Evolutionary conservation across 2,329 filamentous ascomycete genomes (phyloP).

Genomic region (Hymenoscyphus linearis): DNA sequence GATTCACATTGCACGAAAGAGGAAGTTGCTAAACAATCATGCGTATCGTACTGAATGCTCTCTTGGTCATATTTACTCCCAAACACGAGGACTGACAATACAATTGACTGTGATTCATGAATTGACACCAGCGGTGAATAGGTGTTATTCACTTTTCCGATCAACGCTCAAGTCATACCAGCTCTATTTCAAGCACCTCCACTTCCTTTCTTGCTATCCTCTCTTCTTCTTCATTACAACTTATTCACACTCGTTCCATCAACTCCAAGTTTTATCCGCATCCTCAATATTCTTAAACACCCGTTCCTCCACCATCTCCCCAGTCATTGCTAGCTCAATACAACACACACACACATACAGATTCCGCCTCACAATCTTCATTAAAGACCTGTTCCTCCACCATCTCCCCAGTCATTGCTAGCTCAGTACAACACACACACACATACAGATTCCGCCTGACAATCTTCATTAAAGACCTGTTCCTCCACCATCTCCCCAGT

Average conservation of each 20-base stretch:
- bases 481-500: background rate
- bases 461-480: background rate
- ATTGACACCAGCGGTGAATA: background rate
- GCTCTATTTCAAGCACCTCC: background rate
- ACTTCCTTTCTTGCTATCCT: background rate
- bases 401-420: background rate
- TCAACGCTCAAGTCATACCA: background rate
- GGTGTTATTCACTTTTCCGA: background rate
- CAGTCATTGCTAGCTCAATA: background rate
- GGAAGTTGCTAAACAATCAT: slow-evolving; percentile 12
- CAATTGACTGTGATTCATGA: background rate
- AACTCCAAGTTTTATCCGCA: background rate
- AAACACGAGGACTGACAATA: background rate
- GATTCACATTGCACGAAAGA: background rate
- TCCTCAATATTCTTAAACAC: background rate
- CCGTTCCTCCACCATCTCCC: background rate
- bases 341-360: background rate
- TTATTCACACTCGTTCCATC: background rate
- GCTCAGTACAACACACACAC: background rate
- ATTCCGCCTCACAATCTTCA: too few relatives aligned
- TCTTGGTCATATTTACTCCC: background rate
- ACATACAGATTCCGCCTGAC: too few relatives aligned
- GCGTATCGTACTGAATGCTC: background rate
- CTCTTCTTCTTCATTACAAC: background rate
- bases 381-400: background rate